Base-by-base conservation (phyloP, 179 eudicot species). In the Patellifolia procumbens region DNA sequence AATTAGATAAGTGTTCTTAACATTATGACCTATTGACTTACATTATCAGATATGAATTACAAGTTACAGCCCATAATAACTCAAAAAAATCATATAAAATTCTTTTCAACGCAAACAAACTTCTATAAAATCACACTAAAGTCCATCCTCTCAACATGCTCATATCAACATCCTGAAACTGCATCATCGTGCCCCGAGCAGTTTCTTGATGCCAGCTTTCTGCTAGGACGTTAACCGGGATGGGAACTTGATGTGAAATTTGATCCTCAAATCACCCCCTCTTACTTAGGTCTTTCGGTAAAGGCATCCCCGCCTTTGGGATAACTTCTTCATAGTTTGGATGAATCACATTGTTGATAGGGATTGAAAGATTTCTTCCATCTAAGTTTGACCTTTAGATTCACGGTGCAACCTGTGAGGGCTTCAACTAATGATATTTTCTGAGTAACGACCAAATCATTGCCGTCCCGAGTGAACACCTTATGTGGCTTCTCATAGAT, bases 401-500 rank as follows among this genome's bases (percentile, higher is more conserved):
- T 81, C 8, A 87, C 90, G 0, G 90, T 90, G 85, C 68, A 86
- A 35, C 97, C 97, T 1, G 94, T 87, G 45, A 91, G 84, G 10
- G 97, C 97, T 72, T 91, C 97, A 0, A 78, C 83, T 28, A 91
- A 68, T 15, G 97, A 76, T 75, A 91, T 71, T 65, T 76, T 87
- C 61, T 79, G 90, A 0, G 89, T 86, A 35, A 80, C 15, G 29
- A 90, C 72, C 74, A 91, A 74, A 65, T 91, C 97, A 19, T 91
- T 91, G 37, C 92, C 94, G 68, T 91, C 94, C 0, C 97, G 87
- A 35, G 86, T 80, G 74, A 86, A 91, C 61, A 87, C 81, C 59
- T 77, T 81, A 77, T 92, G 97, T 22, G 94, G 97, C 80, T 92
- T 92, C 84, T 92, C 97, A n/a, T 90, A 94, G 1, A 92, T 82